Conservation (phyloP, 805 yeast species). For the Cyberlindnera mrakii region DNA sequence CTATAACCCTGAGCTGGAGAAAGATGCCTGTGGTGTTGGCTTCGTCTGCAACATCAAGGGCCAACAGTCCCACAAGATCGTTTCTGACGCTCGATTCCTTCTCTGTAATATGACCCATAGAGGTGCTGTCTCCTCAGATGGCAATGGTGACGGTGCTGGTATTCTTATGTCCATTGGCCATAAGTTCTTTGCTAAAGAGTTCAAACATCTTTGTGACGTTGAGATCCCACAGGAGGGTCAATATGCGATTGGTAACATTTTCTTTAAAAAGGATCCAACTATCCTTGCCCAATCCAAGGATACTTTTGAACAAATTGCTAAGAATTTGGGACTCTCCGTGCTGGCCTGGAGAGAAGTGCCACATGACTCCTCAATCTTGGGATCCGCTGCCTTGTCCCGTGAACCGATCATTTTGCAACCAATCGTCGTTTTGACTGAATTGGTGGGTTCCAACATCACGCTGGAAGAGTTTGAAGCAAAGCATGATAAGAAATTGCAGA, state of each 20-base stretch:
- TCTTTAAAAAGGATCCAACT: conserved; percentile 79
- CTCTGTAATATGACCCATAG: conserved; percentile 98
- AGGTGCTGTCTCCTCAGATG: conserved; percentile 95
- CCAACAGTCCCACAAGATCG: conserved; percentile 78
- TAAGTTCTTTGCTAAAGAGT: conserved; percentile 79
- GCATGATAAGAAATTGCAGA: conserved; percentile 66
- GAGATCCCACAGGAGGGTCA: conserved; percentile 75
- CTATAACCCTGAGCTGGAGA: conserved; percentile 89
- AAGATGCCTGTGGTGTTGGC: conserved; percentile 99
- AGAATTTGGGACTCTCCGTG: conserved; percentile 68
- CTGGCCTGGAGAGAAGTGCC: conserved; percentile 96
- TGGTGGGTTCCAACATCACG: conserved; percentile 33
- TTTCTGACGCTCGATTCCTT: conserved; percentile 80
- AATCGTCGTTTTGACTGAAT: conserved; percentile 63
- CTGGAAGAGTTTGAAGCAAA: conserved; percentile 48
- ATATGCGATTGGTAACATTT: conserved; percentile 92
- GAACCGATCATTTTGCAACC: conserved; percentile 93
- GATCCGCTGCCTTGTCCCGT: conserved; percentile 90
- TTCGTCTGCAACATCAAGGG: conserved; percentile 95
- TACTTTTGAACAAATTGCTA: conserved; percentile 79
- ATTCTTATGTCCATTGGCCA: conserved; percentile 91
- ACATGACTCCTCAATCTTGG: conserved; percentile 86
- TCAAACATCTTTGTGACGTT: conserved; percentile 60
- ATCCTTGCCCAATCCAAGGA: conserved; percentile 63
- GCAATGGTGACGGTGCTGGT: conserved; percentile 99